These are phyloP conservation scores for Plasmodium billcollinsi DNA, from an alignment of 169 alveolate species.

Conservation along the genomic window DNA sequence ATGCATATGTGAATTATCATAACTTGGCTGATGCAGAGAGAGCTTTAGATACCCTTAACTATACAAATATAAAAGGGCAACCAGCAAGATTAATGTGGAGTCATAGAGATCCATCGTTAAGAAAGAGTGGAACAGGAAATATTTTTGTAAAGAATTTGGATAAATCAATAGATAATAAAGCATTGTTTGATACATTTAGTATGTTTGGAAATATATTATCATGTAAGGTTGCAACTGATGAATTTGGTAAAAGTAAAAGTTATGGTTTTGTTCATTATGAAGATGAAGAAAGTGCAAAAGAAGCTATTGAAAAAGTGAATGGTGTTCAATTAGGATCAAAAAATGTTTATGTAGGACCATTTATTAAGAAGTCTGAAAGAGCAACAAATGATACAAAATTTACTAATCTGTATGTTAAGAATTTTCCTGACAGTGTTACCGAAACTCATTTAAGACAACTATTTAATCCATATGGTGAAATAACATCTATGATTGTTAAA, in stretches of 20 bases:
- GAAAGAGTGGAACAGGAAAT: constrained; percentile 95
- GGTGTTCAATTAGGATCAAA: constrained; percentile 93
- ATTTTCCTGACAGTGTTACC: constrained; percentile 92
- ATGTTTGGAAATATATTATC: constrained; percentile 95
- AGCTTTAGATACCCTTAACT: constrained; percentile 94
- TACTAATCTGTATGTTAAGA: constrained; percentile 94
- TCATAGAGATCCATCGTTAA: constrained; percentile 93
- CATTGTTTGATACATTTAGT: constrained; percentile 94
- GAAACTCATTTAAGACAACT: constrained; percentile 85
- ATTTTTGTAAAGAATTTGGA: constrained; percentile 96
- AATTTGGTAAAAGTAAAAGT: constrained; percentile 92
- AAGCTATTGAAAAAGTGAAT: constrained; percentile 94
- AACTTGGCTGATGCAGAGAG: constrained; percentile 93
- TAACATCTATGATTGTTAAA: constrained; percentile 89
- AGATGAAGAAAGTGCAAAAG: constrained; percentile 93
- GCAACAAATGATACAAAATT: constrained; percentile 78
- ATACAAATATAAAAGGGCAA: constrained; percentile 93
- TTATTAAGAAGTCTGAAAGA: constrained; percentile 90
- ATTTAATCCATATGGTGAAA: constrained; percentile 92
- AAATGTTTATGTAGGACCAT: constrained; percentile 93
- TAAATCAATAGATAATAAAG: constrained; percentile 94
- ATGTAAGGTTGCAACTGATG: constrained; percentile 95
- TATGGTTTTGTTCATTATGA: constrained; percentile 98
- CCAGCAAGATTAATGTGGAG: constrained; percentile 96
- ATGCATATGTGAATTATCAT: constrained; percentile 95